phyloP scores from a whole-genome alignment of 345 rosid species.

The Gossypium raimondii region DNA sequence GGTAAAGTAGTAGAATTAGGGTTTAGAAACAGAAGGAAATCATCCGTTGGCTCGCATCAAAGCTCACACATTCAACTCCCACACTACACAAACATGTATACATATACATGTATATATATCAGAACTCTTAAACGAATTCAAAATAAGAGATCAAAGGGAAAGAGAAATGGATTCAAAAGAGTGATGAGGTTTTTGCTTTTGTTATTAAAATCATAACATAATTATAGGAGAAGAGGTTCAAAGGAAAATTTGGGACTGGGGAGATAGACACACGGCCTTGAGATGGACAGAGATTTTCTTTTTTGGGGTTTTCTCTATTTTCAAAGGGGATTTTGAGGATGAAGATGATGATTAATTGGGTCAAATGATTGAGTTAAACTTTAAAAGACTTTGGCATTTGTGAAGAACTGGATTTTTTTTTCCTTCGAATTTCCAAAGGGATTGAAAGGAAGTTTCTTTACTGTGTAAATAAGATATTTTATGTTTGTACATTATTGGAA shows the following conservation, averaged over 20 bases:
- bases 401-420: too few species aligned
- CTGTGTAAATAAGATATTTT: too few species aligned
- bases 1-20: slow-evolving; percentile 5
- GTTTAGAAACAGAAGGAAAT: not conserved
- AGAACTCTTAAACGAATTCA: not conserved
- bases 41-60: not conserved
- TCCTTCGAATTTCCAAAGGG: too few species aligned
- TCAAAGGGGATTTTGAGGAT: not conserved
- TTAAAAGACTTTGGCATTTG: too few species aligned
- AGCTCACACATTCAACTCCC: not conserved
- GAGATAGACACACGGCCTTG: slow-evolving; percentile 32
- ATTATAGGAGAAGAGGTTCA: slow-evolving; percentile 23
- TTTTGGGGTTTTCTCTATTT: too few species aligned
- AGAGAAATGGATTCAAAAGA: not conserved
- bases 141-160: not conserved
- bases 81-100: not conserved
- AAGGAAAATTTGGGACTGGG: slow-evolving; percentile 21
- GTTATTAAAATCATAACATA: not conserved
- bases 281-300: not conserved
- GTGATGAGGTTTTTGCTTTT: not conserved
- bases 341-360: not conserved
- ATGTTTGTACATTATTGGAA: too few species aligned
- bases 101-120: not conserved
- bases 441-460: too few species aligned
- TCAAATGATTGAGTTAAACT: too few species aligned